Evolutionary conservation across 768 basidiomycete genomes (phyloP).

Genomic region (Boletus vermiculosoides): DNA sequence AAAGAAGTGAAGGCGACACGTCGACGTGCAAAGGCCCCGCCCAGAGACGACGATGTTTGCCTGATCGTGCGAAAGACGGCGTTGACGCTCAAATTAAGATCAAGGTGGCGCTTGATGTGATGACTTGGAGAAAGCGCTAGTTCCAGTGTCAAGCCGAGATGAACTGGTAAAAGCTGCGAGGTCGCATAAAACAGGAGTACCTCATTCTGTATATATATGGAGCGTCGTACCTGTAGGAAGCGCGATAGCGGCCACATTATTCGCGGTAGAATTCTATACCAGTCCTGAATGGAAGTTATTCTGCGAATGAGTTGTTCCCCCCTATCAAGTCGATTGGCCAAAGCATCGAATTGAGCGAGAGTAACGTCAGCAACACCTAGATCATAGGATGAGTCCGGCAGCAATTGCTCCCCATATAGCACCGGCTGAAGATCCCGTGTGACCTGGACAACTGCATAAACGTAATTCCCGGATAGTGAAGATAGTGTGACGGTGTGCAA

Average conservation of each 20-base stretch:
- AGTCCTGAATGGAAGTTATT: slow-evolving; percentile 38
- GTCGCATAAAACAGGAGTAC: slow-evolving; percentile 8
- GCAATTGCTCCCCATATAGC: slow-evolving; percentile 67
- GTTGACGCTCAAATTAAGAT: slow-evolving; percentile 83
- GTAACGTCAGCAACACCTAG: slow-evolving; percentile 85
- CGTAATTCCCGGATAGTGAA: slow-evolving; percentile 86
- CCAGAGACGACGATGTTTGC: slow-evolving; percentile 53
- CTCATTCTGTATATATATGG: slow-evolving; percentile 3
- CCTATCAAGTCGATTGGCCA: slow-evolving; percentile 56
- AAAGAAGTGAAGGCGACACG: slow-evolving; percentile 92
- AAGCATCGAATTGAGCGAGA: slow-evolving; percentile 68
- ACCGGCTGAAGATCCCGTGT: slow-evolving; percentile 93
- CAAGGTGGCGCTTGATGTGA: slow-evolving; percentile 51
- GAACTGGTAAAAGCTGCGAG: slow-evolving; percentile 54
- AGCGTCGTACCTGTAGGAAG: slow-evolving; percentile 63
- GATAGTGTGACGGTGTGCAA: slow-evolving; percentile 75
- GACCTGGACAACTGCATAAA: slow-evolving; percentile 85
- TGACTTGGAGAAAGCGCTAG: slow-evolving; percentile 60
- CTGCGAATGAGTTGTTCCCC: slow-evolving; percentile 36
- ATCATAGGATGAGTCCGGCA: slow-evolving; percentile 73
- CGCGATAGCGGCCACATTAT: slow-evolving; percentile 72
- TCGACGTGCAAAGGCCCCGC: slow-evolving; percentile 55
- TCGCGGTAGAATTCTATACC: slow-evolving; percentile 44
- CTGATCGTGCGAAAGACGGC: slow-evolving; percentile 82
- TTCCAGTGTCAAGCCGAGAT: slow-evolving; percentile 79